Percentiles rank a stretch among this genome's conserved stretches.
phyloP scores from a whole-genome alignment of 2,329 filamentous ascomycete species.

The Arachnomyces sp. region DNA sequence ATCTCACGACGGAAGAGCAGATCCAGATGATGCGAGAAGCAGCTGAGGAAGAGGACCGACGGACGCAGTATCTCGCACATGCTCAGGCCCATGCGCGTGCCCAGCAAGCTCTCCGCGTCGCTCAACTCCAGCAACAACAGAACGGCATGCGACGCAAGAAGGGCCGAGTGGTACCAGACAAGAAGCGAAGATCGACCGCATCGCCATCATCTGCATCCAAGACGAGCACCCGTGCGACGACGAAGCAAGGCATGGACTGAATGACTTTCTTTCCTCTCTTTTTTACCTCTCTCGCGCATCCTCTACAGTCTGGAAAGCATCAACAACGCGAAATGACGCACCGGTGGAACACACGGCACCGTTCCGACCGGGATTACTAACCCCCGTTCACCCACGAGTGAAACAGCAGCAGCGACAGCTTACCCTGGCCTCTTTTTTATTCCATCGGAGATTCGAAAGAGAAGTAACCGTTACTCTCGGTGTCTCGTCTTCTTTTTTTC shows the following conservation, averaged over 20 bases:
- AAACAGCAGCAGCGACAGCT: too few relatives aligned
- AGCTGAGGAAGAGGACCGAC: constrained; percentile 29
- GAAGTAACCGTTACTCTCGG: too few relatives aligned
- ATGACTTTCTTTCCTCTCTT: neutral
- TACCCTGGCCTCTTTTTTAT: too few relatives aligned
- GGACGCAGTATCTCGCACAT: constrained; percentile 32
- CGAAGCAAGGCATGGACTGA: neutral
- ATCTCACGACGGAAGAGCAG: constrained; percentile 34
- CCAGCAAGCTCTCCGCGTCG: constrained; percentile 30
- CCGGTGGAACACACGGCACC: too few relatives aligned
- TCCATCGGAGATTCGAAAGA: too few relatives aligned
- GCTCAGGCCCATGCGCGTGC: constrained; percentile 35
- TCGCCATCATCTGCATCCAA: constrained; percentile 12
- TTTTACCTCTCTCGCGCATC: constrained; percentile 1
- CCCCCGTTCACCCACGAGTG: too few relatives aligned
- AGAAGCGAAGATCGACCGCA: constrained; percentile 16
- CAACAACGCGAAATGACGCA: too few relatives aligned
- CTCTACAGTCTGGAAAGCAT: too few relatives aligned
- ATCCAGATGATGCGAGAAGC: constrained; percentile 28
- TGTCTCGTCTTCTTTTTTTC: too few relatives aligned
- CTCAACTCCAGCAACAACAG: constrained; percentile 21
- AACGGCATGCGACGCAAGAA: constrained; percentile 17
- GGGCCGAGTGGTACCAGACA: constrained; percentile 9
- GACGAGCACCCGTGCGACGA: neutral
- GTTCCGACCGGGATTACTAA: too few relatives aligned